Evolutionary conservation across 2,329 filamentous ascomycete species (phyloP), one percentile per base, ranked within the genome.

Genomic region (Colletotrichum scovillei): DNA sequence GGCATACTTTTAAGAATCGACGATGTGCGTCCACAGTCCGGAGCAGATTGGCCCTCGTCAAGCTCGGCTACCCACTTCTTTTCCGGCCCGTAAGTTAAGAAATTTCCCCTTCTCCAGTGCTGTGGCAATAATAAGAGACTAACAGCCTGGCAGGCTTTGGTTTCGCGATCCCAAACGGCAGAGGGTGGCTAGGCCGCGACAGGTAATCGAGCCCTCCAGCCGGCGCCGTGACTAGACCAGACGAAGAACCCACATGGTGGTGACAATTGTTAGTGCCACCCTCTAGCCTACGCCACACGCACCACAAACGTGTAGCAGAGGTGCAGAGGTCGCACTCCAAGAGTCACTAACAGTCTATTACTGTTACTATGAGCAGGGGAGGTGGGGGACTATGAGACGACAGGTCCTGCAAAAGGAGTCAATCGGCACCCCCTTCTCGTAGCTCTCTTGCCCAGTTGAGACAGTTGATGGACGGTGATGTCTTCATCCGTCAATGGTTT

Each of bases 201-300:
- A 35, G 57, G 58, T 49, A 42, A 63, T 53, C 49, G 32, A 42
- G 52, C 38, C 52, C 35, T 62, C 49, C n/a, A 38, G 69, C 52
- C 64, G 38, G 28, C 38, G 28, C 57, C 28, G 64, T 19, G 65
- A 63, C 66, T 30, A 56, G 58, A n/a, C 57, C 55, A 12, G 65
- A 19, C 28, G 57, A 42, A 26, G 30, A 63, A 42, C 22, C 65
- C 69, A 63, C 64, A 69, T 35, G n/a, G n/a, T 14, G 52, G 30
- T 63, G 16, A 62, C 35, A 57, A 58, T 49, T 46, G 16, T 16
- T 57, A 72, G 58, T 63, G 35, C 53, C 35, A 53, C 26, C 9
- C 60, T 53, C 35, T 63, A 53, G 64, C 52, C 57, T 22, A 63
- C 58, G 69, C 69, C 52, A 68, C 65, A 42, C 8, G 6, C 30